Base-by-base conservation (phyloP, 2,329 filamentous ascomycete species). In the Magnaporthiopsis incrustans region DNA sequence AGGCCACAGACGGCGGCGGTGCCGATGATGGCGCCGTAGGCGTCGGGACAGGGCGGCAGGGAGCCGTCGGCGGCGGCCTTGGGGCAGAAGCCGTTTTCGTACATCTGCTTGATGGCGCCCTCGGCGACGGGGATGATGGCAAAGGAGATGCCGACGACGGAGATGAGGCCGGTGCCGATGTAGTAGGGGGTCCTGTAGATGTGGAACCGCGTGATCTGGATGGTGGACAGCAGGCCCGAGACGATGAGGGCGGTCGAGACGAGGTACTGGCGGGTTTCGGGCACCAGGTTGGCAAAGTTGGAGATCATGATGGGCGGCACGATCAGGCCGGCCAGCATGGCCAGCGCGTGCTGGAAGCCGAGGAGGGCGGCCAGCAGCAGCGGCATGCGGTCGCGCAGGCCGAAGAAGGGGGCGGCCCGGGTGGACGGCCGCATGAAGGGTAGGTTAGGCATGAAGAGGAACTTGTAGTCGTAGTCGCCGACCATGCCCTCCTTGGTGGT, bases 391-490 rank as follows among this genome's bases (percentile, higher is more conserved):
- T 93, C 89, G 69, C 94, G 84, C 56, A 94, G 85, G n/a, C 90
- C 91, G 71, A 94, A 95, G 75, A 96, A 95, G 0, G 91, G 91
- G 38, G 89, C 85, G n/a, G 82, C 78, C 67, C 77, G 76, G 44
- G 74, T 74, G 6, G 77, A 70, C 73, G 84, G 85, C 72, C 84
- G 87, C 81, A 95, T 87, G 75, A 97, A 97, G 0, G 93, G 93
- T 27, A 97, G 76, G 69, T 90, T 92, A 1, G 86, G 90, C 27
- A 79, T 86, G 81, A 97, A 96, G 57, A 97, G 86, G 71, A 92
- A 95, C 50, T 75, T 90, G 82, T 97, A 97, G 81, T 97, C 90
- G 76, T 97, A 97, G 70, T 87, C 82, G 67, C 93, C 93, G 64
- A 97, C 76, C 32, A 97, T 82, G 15, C 93, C 93, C 1, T 92